phyloP scores from a whole-genome alignment of 164 flowering plant genomes.

The Tetrastigma voinierianum region DNA sequence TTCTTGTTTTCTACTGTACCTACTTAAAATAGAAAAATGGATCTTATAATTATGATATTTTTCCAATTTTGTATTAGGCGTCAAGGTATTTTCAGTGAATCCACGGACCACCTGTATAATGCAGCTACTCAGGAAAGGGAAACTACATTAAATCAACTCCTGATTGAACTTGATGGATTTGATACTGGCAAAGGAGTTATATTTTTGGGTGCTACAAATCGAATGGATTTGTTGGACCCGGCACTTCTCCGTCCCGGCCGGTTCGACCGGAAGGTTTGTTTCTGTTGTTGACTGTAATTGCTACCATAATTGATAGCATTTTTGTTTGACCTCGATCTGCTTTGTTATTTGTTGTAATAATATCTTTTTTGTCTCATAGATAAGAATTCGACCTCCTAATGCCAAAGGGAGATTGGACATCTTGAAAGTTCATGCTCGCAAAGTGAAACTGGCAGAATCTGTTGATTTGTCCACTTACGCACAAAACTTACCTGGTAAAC shows the following conservation, averaged over 20 bases:
- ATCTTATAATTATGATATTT: background rate
- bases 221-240: constrained; percentile 93
- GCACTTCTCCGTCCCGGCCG: constrained; percentile 99
- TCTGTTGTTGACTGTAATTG: constrained; percentile 4
- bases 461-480: constrained; percentile 87
- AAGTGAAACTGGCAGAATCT: constrained; percentile 86
- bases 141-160: constrained; percentile 91
- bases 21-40: too few relatives aligned
- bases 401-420: constrained; percentile 87
- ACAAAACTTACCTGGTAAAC: constrained; percentile 82
- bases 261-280: constrained; percentile 92
- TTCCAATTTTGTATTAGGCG: constrained; percentile 50
- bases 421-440: constrained; percentile 88
- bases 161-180: constrained; percentile 97
- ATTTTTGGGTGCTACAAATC: constrained; percentile 94
- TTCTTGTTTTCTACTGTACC: too few relatives aligned
- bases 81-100: constrained; percentile 68
- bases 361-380: constrained; percentile 38
- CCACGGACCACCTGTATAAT: constrained; percentile 66
- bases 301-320: too few relatives aligned
- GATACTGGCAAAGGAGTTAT: constrained; percentile 99
- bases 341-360: constrained; percentile 2
- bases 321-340: background rate
- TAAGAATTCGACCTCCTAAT: constrained; percentile 84
- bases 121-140: constrained; percentile 98